These are phyloP conservation scores for Pleomassaria siparia DNA, from an alignment of 2,329 filamentous ascomycete genomes.

Conservation along the genomic window DNA sequence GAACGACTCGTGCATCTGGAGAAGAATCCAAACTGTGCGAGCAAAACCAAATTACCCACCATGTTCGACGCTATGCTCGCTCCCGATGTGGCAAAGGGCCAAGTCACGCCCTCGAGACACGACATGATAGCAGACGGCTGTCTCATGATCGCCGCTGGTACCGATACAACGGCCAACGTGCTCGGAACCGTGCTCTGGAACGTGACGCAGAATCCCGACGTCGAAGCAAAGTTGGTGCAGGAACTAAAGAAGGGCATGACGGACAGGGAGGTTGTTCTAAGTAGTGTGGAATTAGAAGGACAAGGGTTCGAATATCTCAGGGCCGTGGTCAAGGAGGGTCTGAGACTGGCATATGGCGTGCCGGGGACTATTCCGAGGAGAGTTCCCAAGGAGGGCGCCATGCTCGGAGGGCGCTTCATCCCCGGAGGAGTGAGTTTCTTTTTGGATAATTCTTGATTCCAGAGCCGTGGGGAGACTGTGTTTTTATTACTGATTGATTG, in stretches of 20 bases:
- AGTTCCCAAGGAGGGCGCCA: slow-evolving; percentile 10
- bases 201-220: slow-evolving; percentile 11
- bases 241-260: slow-evolving; percentile 9
- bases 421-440: slow-evolving; percentile 11
- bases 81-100: slow-evolving; percentile 10
- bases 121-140: slow-evolving; percentile 19
- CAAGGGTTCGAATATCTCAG: slow-evolving; percentile 14
- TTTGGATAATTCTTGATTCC: neutral
- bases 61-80: slow-evolving; percentile 13
- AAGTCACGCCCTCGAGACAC: slow-evolving; percentile 7
- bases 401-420: slow-evolving; percentile 7
- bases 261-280: slow-evolving; percentile 7
- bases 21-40: neutral
- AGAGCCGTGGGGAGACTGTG: too few relatives aligned
- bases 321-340: slow-evolving; percentile 15
- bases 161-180: slow-evolving; percentile 15
- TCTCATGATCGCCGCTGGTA: slow-evolving; percentile 20
- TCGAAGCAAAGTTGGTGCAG: slow-evolving; percentile 7
- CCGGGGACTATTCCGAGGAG: slow-evolving; percentile 12
- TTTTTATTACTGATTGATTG: neutral
- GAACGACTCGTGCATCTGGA: slow-evolving; percentile 11
- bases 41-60: slow-evolving; percentile 1
- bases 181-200: slow-evolving; percentile 14
- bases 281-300: slow-evolving; percentile 7
- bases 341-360: slow-evolving; percentile 14